phyloP scores from a whole-genome alignment of 305 asterid genomes.

The Fraxinus greggii region DNA sequence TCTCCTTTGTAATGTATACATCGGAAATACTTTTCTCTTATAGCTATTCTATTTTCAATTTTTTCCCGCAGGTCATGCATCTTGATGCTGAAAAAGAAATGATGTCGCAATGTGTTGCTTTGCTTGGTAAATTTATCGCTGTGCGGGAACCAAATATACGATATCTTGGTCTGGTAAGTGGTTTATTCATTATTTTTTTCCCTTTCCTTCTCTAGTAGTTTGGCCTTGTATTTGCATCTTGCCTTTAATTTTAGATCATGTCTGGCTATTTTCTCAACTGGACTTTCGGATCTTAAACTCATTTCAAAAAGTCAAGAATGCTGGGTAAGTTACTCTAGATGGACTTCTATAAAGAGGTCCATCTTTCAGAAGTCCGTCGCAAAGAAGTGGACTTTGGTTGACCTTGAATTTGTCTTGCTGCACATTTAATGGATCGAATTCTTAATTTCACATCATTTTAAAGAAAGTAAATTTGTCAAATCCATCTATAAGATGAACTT shows the following conservation, averaged over 20 bases:
- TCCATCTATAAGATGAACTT: not conserved
- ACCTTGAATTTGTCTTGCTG: not conserved
- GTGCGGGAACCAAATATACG: conserved; percentile 99
- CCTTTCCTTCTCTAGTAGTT: conserved; percentile 16
- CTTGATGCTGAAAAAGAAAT: conserved; percentile 99
- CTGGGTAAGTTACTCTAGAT: not conserved
- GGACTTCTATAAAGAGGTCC: not conserved
- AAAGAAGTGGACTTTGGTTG: not conserved
- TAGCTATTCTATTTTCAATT: conserved; percentile 8
- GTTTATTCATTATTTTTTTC: conserved; percentile 16
- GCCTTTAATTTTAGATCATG: not conserved
- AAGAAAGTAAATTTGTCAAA: not conserved
- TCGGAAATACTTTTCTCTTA: not conserved
- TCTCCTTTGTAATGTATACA: not conserved
- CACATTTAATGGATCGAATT: not conserved
- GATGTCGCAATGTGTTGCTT: conserved; percentile 99
- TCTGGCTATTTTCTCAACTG: conserved; percentile 1
- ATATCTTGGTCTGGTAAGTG: conserved; percentile 94
- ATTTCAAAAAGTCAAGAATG: not conserved
- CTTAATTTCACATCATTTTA: not conserved
- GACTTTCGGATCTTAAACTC: conserved; percentile 12
- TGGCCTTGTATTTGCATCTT: conserved; percentile 16
- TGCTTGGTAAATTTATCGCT: conserved; percentile 98
- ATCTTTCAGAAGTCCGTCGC: not conserved
- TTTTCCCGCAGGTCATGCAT: conserved; percentile 82